phyloP scores from a whole-genome alignment of 495 filamentous ascomycete genomes.

The Tuber borchii region DNA sequence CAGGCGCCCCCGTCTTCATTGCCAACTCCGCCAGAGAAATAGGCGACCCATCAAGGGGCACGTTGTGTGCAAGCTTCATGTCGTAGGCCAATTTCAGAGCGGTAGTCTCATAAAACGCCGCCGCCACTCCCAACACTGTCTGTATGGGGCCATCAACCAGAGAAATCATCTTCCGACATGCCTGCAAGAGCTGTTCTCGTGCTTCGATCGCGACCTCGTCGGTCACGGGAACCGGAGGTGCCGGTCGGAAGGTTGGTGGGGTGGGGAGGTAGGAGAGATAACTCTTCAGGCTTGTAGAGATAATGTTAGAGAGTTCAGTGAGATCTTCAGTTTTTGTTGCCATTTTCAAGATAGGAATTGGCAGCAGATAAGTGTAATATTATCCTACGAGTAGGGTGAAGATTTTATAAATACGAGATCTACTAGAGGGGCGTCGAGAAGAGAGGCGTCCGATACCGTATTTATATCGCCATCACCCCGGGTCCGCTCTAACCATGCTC shows the following conservation, averaged over 20 bases:
- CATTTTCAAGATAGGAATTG: slow-evolving; percentile 2
- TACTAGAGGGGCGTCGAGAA: background rate
- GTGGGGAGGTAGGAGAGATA: background rate
- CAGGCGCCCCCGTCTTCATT: background rate
- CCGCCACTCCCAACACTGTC: background rate
- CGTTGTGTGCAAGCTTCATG: slow-evolving; percentile 7
- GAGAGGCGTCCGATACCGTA: background rate
- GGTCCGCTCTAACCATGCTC: background rate
- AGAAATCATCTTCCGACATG: slow-evolving; percentile 12
- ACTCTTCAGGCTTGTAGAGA: slow-evolving; percentile 4
- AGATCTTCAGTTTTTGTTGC: slow-evolving; percentile 14
- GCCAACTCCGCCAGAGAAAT: slow-evolving; percentile 8
- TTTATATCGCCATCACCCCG: background rate
- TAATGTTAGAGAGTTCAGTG: slow-evolving; percentile 7
- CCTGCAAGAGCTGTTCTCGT: slow-evolving; percentile 6
- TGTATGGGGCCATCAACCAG: slow-evolving; percentile 9
- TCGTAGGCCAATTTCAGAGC: slow-evolving; percentile 6
- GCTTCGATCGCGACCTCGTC: background rate
- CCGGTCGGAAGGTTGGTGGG: slow-evolving; percentile 11
- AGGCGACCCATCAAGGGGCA: slow-evolving; percentile 6
- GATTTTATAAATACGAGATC: background rate
- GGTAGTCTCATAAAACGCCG: background rate
- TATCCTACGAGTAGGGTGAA: background rate
- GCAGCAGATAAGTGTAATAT: background rate
- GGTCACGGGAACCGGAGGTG: slow-evolving; percentile 6